phyloP scores from a whole-genome alignment of 768 basidiomycete species.

The Mycena vitilis region DNA sequence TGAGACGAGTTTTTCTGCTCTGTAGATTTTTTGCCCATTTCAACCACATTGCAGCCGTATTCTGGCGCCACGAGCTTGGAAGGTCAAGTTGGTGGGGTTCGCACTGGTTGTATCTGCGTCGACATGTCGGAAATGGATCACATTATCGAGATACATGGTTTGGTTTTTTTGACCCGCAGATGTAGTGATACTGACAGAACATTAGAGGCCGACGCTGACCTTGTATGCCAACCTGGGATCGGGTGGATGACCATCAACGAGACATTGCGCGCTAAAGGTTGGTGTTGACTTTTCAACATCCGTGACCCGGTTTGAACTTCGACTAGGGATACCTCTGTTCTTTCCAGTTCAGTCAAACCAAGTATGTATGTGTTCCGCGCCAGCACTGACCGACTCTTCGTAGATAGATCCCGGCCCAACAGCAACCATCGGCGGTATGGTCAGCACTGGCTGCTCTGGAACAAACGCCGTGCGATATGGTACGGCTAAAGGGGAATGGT shows the following conservation, averaged over 20 bases:
- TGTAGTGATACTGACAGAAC: not conserved
- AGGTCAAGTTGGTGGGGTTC: slow-evolving; percentile 76
- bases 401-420: slow-evolving; percentile 83
- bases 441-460: slow-evolving; percentile 88
- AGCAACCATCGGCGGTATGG: slow-evolving; percentile 89
- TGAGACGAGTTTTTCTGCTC: not conserved
- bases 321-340: slow-evolving; percentile 78
- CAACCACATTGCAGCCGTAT: slow-evolving; percentile 56
- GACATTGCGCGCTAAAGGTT: slow-evolving; percentile 71
- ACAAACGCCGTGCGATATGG: slow-evolving; percentile 90
- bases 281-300: not conserved
- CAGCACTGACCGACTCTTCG: not conserved
- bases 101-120: slow-evolving; percentile 77
- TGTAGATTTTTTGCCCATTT: not conserved
- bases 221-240: slow-evolving; percentile 80
- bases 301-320: not conserved
- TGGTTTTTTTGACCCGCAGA: slow-evolving; percentile 24
- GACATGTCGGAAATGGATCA: slow-evolving; percentile 85
- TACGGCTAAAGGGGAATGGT: slow-evolving; percentile 92
- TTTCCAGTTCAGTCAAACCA: slow-evolving; percentile 72
- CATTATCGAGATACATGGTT: slow-evolving; percentile 80
- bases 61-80: slow-evolving; percentile 87
- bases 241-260: slow-evolving; percentile 81
- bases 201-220: slow-evolving; percentile 75
- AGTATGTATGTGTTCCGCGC: not conserved